Evolutionary conservation across 352 stramenopile species (phyloP).

Genomic region (Blastocystis sp.): DNA sequence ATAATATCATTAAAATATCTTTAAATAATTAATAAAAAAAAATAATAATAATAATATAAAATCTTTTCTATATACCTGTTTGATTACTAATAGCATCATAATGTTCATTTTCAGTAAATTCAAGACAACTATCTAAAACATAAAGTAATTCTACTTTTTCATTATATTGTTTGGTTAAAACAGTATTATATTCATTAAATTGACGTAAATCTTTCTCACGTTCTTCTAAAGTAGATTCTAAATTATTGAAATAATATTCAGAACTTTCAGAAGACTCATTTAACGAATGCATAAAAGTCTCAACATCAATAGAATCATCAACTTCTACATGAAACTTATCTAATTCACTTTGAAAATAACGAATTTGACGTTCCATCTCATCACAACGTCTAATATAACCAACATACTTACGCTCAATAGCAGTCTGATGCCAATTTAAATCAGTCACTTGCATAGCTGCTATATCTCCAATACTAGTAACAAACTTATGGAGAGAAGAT

Average conservation of each 20-base stretch:
- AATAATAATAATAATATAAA: no score
- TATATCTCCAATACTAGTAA: constrained; percentile 78
- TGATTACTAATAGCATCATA: no score
- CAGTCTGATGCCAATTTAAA: constrained; percentile 86
- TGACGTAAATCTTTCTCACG: constrained; percentile 82
- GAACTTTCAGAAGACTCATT: constrained; percentile 13
- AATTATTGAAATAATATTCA: constrained; percentile 62
- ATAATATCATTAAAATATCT: background rate
- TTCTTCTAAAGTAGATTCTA: constrained; percentile 79
- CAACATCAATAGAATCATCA: constrained; percentile 53
- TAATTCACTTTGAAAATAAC: constrained; percentile 78
- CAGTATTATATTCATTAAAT: constrained; percentile 87
- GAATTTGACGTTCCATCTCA: constrained; percentile 90
- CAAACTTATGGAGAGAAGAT: constrained; percentile 79
- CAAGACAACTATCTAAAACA: no score
- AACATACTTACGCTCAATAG: constrained; percentile 92
- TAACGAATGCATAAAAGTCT: constrained; percentile 51
- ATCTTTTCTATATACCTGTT: no score
- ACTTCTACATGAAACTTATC: constrained; percentile 69
- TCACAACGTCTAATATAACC: constrained; percentile 93
- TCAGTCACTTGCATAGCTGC: constrained; percentile 95
- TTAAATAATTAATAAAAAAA: no score
- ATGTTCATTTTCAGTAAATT: no score
- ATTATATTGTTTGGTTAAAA: constrained; percentile 89
- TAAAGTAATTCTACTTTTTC: constrained; percentile 57